Base-by-base conservation (phyloP, 805 yeast species). In the Lachancea meyersii region DNA sequence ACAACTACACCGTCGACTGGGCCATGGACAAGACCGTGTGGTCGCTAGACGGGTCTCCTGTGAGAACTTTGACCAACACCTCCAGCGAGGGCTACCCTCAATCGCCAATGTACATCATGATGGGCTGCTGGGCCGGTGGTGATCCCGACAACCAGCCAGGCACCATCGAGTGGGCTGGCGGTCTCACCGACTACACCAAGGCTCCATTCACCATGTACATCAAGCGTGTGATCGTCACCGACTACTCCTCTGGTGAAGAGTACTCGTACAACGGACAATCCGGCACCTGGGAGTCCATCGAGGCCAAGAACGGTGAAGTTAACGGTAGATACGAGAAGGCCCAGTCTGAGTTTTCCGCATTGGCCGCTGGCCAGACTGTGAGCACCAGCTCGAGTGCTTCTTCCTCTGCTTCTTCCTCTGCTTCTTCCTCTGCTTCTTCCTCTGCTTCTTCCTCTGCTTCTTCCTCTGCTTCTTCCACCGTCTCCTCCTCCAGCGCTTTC, bases 1-100 rank as follows among this genome's bases (percentile, higher is more conserved):
- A 85, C 61, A 86, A 81, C 43, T 89, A 88, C 64, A 80, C 93
- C 6, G 64, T 89, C 43, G 95, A 87, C 51, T 88, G 96, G 96
- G 77, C 81, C 2, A 66, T 76, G 51, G 81, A 79, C 33, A 56
- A 67, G 6, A 66, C 83, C 31, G 69, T 74, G 7, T 89, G 94
- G 88, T 76, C 74, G 44, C 53, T 86, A 20, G 94, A 89, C 55
- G 94, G 91, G 22, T 57, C 49, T 6, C 69, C 71, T 1, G 77
- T 86, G 8, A 78, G 97, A 69, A 75, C 84, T 1, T 65, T 89
- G 41, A 33, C 56, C 9, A 70, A 76, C 44, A 64, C 68, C 43
- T 68, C 80, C 18, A 58, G 76, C 14, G 72, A 77, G 56, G 95
- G 95, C 4, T 89, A 76, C 63, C 97, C 97, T 33, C 95, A 88